phyloP scores from a whole-genome alignment of 139 green algal species.

The Limnomonas spitsbergensis region DNA sequence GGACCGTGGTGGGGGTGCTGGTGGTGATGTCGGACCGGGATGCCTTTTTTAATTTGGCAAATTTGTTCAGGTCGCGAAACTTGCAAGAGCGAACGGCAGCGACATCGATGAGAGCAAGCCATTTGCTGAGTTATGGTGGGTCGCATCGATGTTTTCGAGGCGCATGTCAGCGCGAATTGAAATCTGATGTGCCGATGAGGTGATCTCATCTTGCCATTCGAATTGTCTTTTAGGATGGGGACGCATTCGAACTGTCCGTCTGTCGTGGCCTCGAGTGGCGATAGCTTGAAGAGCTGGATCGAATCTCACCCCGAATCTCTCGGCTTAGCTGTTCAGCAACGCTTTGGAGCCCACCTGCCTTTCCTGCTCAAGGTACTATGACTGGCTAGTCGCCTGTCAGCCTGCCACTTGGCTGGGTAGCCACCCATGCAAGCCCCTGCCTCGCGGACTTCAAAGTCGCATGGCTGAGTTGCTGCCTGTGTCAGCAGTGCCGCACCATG shows the following conservation, averaged over 20 bases:
- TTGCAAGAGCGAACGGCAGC: conserved; percentile 61
- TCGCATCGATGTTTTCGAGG: too few relatives aligned
- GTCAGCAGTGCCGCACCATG: too few relatives aligned
- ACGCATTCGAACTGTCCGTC: conserved; percentile 88
- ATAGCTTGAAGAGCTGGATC: conserved; percentile 64
- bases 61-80: conserved; percentile 66
- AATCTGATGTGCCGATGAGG: too few relatives aligned
- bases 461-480: too few relatives aligned
- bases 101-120: conserved; percentile 65
- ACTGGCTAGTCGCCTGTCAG: too few relatives aligned
- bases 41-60: not conserved
- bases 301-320: conserved; percentile 64
- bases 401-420: too few relatives aligned
- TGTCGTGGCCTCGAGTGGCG: conserved; percentile 42
- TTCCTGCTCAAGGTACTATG: conserved; percentile 90
- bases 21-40: too few relatives aligned
- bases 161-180: too few relatives aligned
- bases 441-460: too few relatives aligned
- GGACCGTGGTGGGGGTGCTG: too few relatives aligned
- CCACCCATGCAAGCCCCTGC: too few relatives aligned
- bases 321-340: conserved; percentile 50
- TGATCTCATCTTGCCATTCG: too few relatives aligned
- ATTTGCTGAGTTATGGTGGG: conserved; percentile 93
- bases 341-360: conserved; percentile 78
- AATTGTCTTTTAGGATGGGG: conserved; percentile 91